Evolutionary conservation across 2,329 filamentous ascomycete genomes (phyloP).

Genomic region (Trichoderma semiorbis): DNA sequence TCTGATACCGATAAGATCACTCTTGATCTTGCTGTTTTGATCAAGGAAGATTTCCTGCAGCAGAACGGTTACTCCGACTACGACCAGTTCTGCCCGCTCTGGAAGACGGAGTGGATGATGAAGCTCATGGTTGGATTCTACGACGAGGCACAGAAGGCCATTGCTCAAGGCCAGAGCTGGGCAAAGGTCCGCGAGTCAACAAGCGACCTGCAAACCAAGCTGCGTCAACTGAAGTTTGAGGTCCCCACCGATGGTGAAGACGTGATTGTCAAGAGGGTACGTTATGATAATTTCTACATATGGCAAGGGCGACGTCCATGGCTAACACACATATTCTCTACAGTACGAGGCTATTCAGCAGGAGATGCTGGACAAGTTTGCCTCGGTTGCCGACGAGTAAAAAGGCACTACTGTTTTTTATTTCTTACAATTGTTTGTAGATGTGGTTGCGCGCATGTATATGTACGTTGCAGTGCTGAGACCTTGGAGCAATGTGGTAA

Average conservation of each 20-base stretch:
- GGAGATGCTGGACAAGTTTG: conserved; percentile 95
- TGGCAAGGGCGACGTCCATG: background rate
- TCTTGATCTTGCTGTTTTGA: conserved; percentile 80
- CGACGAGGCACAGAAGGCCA: conserved; percentile 93
- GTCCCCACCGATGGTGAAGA: conserved; percentile 82
- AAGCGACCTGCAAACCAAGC: conserved; percentile 74
- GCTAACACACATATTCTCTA: conserved; percentile 41
- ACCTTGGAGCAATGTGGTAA: conserved; percentile 27
- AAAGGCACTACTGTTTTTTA: conserved; percentile 16
- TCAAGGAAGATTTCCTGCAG: conserved; percentile 99
- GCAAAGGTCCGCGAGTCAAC: conserved; percentile 89
- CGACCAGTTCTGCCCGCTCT: conserved; percentile 97
- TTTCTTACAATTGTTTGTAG: conserved; percentile 14
- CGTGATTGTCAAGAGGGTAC: conserved; percentile 75
- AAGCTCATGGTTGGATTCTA: conserved; percentile 98
- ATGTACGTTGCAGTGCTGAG: conserved; percentile 21
- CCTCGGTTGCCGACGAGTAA: conserved; percentile 92
- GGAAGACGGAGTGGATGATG: conserved; percentile 99
- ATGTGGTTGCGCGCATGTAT: conserved; percentile 15
- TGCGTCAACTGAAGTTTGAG: conserved; percentile 97
- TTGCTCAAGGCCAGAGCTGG: conserved; percentile 89
- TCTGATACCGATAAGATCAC: conserved; percentile 99
- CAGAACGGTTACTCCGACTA: conserved; percentile 99
- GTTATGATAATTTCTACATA: conserved; percentile 25
- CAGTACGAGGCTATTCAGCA: conserved; percentile 91